Evolutionary conservation across 2,329 filamentous ascomycete species (phyloP), one percentile per base, ranked within the genome.

Genomic region (Tolypocladium pustulatum): DNA sequence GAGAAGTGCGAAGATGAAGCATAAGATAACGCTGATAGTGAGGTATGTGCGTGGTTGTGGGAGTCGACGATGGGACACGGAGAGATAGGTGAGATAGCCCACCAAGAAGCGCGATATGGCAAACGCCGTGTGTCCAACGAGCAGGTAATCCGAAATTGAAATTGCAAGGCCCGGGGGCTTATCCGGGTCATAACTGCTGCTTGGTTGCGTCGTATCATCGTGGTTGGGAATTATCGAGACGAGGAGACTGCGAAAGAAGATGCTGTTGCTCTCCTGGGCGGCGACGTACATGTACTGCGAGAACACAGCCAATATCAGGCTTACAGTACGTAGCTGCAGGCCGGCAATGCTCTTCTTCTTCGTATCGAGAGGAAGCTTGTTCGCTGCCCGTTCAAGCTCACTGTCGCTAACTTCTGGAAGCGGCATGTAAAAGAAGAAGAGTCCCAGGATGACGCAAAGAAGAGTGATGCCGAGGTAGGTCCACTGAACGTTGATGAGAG

Each of bases 281-380:
- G 87, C 89, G 1, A 89, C 86, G 67, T 95, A 95, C 37, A 83
- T 82, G 75, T 90, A 95, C 66, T 95, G 90, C 0, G 89, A 85
- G 40, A 87, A 71, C 0, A 91, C 84, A 0, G 88, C 91, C 60
- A 92, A 79, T 60, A 84, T 82, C 10, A 96, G 78, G 38, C 75
- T 79, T 66, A 79, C 73, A 0, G 80, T 83, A 30, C 81, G 79
- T 32, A 83, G 72, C 63, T 83, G 78, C 6, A 85, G 64, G 1
- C 82, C 80, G 40, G 75, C 75, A 25, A 78, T 64, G 57, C 72
- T 78, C 57, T 73, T 75, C 64, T 78, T 83, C 61, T 73, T 72
- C 2, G 76, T 75, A 63, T 83, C 76, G 17, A 83, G 72, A 0
- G 80, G 79, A 1, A 83, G 73, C 17, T 73, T 74, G 37, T 71